Conservation (phyloP, 1,284 basidiomycete genomes). For the Sporisorium graminicola region DNA sequence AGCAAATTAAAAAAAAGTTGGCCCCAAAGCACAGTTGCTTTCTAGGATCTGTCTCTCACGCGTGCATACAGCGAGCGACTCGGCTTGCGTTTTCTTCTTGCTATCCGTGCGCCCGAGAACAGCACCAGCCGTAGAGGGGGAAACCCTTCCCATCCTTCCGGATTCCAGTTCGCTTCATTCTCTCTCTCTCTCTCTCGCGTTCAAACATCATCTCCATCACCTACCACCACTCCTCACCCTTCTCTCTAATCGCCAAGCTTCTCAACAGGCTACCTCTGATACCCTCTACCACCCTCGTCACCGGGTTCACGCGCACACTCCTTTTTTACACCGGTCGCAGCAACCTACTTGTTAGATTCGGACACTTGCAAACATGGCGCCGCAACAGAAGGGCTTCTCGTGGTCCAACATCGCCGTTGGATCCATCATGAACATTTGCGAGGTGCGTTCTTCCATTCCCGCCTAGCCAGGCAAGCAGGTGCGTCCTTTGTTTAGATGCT, state of each 20-base stretch:
- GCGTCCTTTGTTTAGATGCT: background rate
- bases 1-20: background rate
- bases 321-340: background rate
- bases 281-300: background rate
- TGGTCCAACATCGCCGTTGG: slow-evolving; percentile 99
- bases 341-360: background rate
- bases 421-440: slow-evolving; percentile 78
- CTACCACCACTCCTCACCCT: background rate
- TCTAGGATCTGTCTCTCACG: background rate
- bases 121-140: background rate
- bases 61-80: background rate
- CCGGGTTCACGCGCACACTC: background rate
- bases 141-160: background rate
- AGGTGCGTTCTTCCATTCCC: slow-evolving; percentile 79
- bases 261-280: background rate
- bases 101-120: background rate
- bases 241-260: background rate
- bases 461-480: background rate
- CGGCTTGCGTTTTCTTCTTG: slow-evolving; percentile 1
- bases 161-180: background rate
- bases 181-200: background rate
- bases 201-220: background rate
- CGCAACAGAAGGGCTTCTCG: slow-evolving; percentile 83
- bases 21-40: background rate
- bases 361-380: slow-evolving; percentile 71